Base-by-base conservation (phyloP, 2,329 filamentous ascomycete genomes). In the Cordyceps cateniannulata region DNA sequence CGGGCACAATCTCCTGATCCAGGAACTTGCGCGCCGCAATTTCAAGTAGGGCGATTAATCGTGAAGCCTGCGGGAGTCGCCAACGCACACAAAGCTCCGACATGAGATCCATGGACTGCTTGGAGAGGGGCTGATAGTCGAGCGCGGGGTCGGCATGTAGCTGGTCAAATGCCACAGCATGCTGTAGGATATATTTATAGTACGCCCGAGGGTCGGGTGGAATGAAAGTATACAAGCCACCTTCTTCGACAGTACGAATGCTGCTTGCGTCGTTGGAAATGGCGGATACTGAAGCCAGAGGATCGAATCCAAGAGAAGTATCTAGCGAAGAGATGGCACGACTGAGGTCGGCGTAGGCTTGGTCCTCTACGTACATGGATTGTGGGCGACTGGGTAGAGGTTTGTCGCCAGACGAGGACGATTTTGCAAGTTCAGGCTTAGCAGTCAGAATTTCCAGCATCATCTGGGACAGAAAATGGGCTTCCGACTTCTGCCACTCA, bases 401-500 rank as follows among this genome's bases (percentile, higher is more conserved):
- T 69, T 83, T 85, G 52, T 85, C 83, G 24, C 80, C 76, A 32
- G 79, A 77, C 1, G 89, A 87, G 64, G 89, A 87, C 64, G 83
- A 88, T 70, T 92, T 96, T 54, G 91, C 88, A 57, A 98, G 79
- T 65, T 93, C 89, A 4, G 93, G 93, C 66, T 90, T 91, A 6
- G 89, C 89, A 63, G 90, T 91, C 45, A 98, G 79, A 64, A 99
- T 91, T 42, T 93, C 90, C 67, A 96, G 81, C 81, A 99, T 95
- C 85, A 98, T 92, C 67, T 95, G 90, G 6, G 92, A 95, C 47
- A 99, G 78, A 67, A 96, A 91, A 14, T 89, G 88, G 3, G 84
- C 84, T 72, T 99, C 95, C n/a, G 86, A 84, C 70, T 90, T 93
- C 73, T 92, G 96, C 95, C 95, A 99, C 48, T 85, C 80, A 65